Percentiles rank a stretch among this genome's conserved stretches.
These are phyloP conservation scores for Coemansia sp. DNA, from an alignment of 192 early-diverging fungal species.

Conservation along the genomic window DNA sequence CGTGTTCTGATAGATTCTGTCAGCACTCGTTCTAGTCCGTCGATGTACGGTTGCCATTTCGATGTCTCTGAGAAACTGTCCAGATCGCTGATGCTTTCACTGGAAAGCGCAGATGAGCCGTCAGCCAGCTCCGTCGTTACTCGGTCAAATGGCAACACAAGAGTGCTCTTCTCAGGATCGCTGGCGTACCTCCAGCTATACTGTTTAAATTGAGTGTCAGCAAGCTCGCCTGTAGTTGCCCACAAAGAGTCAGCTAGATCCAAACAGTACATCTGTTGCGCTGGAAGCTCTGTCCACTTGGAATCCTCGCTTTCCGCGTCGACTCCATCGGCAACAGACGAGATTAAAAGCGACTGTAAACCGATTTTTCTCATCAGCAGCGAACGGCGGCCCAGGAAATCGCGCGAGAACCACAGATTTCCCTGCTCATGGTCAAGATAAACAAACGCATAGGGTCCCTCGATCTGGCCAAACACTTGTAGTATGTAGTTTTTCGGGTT, in stretches of 20 bases:
- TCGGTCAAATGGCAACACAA: conserved; percentile 24
- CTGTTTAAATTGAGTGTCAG: conserved; percentile 10
- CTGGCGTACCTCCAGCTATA: conserved; percentile 18
- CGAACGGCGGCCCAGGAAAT: conserved; percentile 83
- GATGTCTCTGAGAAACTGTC: conserved; percentile 13
- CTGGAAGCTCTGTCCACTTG: conserved; percentile 72
- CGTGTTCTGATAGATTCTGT: conserved; percentile 18
- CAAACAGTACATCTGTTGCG: conserved; percentile 73
- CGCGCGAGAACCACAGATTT: conserved; percentile 78
- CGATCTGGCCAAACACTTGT: conserved; percentile 55
- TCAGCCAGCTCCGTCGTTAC: conserved; percentile 7
- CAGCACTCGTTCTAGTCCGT: conserved; percentile 22
- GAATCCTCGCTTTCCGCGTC: conserved; percentile 9
- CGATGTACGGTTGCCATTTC: conserved; percentile 24
- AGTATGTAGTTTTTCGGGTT: conserved; percentile 39
- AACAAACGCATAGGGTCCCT: conserved; percentile 83
- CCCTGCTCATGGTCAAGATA: conserved; percentile 50
- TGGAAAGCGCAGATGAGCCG: not conserved
- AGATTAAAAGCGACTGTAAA: conserved; percentile 54
- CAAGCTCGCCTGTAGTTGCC: not conserved
- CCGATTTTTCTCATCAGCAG: conserved; percentile 10
- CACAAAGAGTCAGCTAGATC: conserved; percentile 30
- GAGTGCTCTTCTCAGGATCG: not conserved
- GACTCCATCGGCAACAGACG: conserved; percentile 34
- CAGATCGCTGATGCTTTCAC: conserved; percentile 10